Evolutionary conservation across 345 rosid species (phyloP).

Genomic region (Eucalyptus erythrocorys): DNA sequence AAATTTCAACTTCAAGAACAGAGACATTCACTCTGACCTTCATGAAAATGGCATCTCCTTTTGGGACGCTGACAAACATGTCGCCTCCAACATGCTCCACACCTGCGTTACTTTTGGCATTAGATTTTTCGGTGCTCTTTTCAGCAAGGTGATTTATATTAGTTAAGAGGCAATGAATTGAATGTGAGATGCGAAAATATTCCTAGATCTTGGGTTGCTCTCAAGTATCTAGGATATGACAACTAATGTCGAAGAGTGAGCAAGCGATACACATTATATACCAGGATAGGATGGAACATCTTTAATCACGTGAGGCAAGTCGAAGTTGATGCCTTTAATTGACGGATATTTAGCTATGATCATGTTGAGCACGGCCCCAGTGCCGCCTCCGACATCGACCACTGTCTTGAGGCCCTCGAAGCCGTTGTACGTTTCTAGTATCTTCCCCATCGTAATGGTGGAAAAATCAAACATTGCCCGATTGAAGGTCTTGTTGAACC

Average conservation of each 20-base stretch:
- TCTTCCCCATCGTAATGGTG: slow-evolving; percentile 58
- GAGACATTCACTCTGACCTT: slow-evolving; percentile 32
- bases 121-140: not conserved
- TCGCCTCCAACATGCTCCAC: slow-evolving; percentile 84
- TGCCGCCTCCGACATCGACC: slow-evolving; percentile 92
- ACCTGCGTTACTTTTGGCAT: slow-evolving; percentile 7
- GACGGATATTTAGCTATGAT: slow-evolving; percentile 60
- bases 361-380: slow-evolving; percentile 55
- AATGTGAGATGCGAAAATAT: not conserved
- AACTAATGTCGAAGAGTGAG: not conserved
- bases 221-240: not conserved
- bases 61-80: slow-evolving; percentile 72
- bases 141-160: not conserved
- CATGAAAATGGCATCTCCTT: slow-evolving; percentile 87
- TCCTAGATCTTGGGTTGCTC: not conserved
- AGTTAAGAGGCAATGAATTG: not conserved
- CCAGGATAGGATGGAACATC: slow-evolving; percentile 63
- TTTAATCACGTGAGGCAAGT: slow-evolving; percentile 69
- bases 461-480: slow-evolving; percentile 70
- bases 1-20: not conserved
- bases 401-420: slow-evolving; percentile 50
- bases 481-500: slow-evolving; percentile 73
- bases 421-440: slow-evolving; percentile 62
- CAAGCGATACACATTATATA: not conserved
- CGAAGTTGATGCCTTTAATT: slow-evolving; percentile 78